Conservation (phyloP, 2,329 filamentous ascomycete species). For the Calonectria pauciramosa region DNA sequence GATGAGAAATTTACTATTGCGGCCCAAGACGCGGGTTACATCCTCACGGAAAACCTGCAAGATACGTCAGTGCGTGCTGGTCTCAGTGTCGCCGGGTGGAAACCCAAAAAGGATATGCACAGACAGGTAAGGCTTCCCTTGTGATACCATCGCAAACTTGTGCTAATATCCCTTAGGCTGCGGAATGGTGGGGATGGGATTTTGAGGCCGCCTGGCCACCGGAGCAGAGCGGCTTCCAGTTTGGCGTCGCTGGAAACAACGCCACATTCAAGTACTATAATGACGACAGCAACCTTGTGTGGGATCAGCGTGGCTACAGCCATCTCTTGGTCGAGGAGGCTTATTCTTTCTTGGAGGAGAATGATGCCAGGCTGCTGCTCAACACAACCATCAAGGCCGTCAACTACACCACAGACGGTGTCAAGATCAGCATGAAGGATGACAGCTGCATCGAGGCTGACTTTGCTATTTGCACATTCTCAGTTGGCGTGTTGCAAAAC, state of each 20-base stretch:
- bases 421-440: constrained; percentile 66
- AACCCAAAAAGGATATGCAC: constrained; percentile 66
- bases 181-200: constrained; percentile 72
- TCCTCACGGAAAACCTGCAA: constrained; percentile 72
- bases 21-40: constrained; percentile 67
- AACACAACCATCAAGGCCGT: constrained; percentile 71
- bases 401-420: constrained; percentile 63
- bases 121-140: constrained; percentile 59
- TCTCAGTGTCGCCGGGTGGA: constrained; percentile 72
- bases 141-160: no score
- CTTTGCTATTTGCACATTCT: constrained; percentile 77
- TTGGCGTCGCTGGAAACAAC: constrained; percentile 69
- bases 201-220: constrained; percentile 72
- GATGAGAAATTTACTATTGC: constrained; percentile 60
- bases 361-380: constrained; percentile 70
- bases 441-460: constrained; percentile 70
- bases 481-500: constrained; percentile 76
- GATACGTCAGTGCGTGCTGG: constrained; percentile 72
- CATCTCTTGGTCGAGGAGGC: constrained; percentile 70
- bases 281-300: constrained; percentile 72
- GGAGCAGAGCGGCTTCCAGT: constrained; percentile 68
- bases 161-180: constrained; percentile 27
- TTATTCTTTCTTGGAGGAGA: constrained; percentile 65
- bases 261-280: constrained; percentile 73
- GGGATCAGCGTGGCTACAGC: constrained; percentile 73